phyloP scores from a whole-genome alignment of 768 basidiomycete genomes.

The Auriculariales sp. region DNA sequence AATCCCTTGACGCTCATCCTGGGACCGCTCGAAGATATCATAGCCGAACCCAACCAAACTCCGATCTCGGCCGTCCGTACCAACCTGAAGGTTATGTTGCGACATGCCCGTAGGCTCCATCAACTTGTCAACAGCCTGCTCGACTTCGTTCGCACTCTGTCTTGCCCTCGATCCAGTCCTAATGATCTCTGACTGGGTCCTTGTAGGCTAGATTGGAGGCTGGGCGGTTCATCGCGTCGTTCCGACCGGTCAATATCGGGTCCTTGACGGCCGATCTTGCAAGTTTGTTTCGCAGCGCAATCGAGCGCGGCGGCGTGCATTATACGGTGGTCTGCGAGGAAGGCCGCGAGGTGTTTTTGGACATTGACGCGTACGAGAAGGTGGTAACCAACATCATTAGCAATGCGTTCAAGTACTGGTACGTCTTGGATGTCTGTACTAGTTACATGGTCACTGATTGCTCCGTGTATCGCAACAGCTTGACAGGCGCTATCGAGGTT shows the following conservation, averaged over 20 bases:
- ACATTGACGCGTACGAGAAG: not conserved
- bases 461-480: not conserved
- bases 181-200: too few relatives aligned
- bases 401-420: not conserved
- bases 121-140: not conserved
- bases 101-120: not conserved
- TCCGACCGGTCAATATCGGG: not conserved
- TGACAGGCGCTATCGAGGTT: not conserved
- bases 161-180: too few relatives aligned
- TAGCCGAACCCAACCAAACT: not conserved
- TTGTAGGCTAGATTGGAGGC: not conserved
- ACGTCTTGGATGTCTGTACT: not conserved
- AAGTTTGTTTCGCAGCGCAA: not conserved
- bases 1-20: not conserved
- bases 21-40: not conserved
- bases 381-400: not conserved
- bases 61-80: not conserved
- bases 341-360: not conserved
- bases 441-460: not conserved
- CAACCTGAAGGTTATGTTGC: not conserved
- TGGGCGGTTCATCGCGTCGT: not conserved
- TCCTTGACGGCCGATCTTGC: not conserved
- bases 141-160: not conserved
- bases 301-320: not conserved
- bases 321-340: not conserved